Conservation (phyloP, 441 rosid genomes). For the Populus tomentosa region DNA sequence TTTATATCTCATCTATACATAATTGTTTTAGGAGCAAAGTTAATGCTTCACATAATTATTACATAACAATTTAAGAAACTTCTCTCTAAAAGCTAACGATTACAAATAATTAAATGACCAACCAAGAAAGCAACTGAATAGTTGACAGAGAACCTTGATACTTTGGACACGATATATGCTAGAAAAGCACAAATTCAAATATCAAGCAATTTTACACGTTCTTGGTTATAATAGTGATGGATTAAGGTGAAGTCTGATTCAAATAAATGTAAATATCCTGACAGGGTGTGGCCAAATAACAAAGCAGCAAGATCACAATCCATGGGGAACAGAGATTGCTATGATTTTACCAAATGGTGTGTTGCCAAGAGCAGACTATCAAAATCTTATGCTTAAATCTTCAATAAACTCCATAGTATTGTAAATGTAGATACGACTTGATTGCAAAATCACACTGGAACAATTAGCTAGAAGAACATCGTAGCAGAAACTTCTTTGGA, state of each 20-base stretch:
- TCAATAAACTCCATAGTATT: not conserved
- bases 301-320: not conserved
- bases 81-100: too few relatives aligned
- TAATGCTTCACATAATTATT: too few relatives aligned
- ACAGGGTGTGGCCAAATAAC: not conserved
- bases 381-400: not conserved
- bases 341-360: not conserved
- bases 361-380: not conserved
- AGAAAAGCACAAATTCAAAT: not conserved
- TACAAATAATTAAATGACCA: not conserved
- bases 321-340: not conserved
- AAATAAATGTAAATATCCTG: not conserved
- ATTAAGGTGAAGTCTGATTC: not conserved
- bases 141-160: not conserved
- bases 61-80: too few relatives aligned
- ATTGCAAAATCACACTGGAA: too few relatives aligned
- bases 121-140: not conserved
- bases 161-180: not conserved
- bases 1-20: too few relatives aligned
- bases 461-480: too few relatives aligned
- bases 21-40: too few relatives aligned
- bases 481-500: too few relatives aligned
- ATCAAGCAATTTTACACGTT: not conserved
- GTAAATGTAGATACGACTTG: not conserved
- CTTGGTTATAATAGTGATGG: not conserved